Base-by-base conservation (phyloP, 768 basidiomycete genomes). In the Mycena vulgaris region DNA sequence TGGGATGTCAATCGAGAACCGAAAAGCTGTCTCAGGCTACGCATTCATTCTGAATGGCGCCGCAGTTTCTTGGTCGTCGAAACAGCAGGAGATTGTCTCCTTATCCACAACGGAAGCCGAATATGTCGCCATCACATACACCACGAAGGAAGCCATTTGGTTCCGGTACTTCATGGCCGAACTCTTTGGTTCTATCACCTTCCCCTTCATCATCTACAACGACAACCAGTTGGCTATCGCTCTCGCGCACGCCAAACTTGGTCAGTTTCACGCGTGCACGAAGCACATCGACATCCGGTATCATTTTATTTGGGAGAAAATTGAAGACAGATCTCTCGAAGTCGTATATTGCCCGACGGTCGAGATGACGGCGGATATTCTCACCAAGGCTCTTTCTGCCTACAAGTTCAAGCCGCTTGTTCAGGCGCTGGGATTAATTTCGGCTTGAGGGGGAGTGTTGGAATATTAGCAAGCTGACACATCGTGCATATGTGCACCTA, bases 1-100 rank as follows among this genome's bases (percentile, higher is more conserved):
- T 48, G 65, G 55, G 23, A 66, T 57, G 42, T 49, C 40, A 31
- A 2, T 48, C 7, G 65, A 66, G 31, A 59, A 66, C 31, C 55
- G 45, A 3, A 57, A 59, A 27, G 65, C 65, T 11, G 27, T 66
- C 7, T 57, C 65, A 0, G 65, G 65, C 21, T 66, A 57, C 55
- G 45, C 56, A 8, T 57, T 66, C 55, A 48, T 58, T 23, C 37
- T 66, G 42, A 79, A 78, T 37, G 77, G 78, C 19, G 59, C 45
- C 23, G 47, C 58, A 9, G 28, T 59, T 11, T 59, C 39, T 17
- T 58, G 56, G 37, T 31, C 56, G 23, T n/a, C n/a, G n/a, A n/a
- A n/a, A n/a, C n/a, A n/a, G n/a, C n/a, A n/a, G n/a, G n/a, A n/a
- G n/a, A n/a, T n/a, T n/a, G n/a, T n/a, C n/a, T n/a, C n/a, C n/a